Evolutionary conservation across 2,329 filamentous ascomycete species (phyloP).

Genomic region (Fonsecaea pugnacius): DNA sequence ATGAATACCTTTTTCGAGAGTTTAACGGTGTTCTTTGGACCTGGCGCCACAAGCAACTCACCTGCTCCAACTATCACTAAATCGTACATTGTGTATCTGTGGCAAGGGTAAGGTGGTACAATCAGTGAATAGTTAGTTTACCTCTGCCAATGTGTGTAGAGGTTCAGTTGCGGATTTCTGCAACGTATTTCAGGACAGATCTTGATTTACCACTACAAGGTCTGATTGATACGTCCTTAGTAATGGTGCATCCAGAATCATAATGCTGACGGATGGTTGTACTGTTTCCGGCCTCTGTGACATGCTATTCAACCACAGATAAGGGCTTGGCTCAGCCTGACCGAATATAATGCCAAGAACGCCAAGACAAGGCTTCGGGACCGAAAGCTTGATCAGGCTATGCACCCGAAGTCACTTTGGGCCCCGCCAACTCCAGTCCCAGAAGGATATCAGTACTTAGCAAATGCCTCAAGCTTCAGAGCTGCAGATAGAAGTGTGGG

Average conservation of each 20-base stretch:
- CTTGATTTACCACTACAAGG: neutral
- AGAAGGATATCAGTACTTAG: too few relatives aligned
- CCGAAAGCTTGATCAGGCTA: too few relatives aligned
- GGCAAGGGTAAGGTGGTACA: neutral
- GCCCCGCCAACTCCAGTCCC: too few relatives aligned
- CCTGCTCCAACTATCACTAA: constrained; percentile 24
- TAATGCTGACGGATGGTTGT: neutral
- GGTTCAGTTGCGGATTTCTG: neutral
- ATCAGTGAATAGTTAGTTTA: neutral
- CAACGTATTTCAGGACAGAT: neutral
- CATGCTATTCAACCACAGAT: too few relatives aligned
- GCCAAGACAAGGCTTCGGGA: too few relatives aligned
- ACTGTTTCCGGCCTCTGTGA: too few relatives aligned
- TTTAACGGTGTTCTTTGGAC: constrained; percentile 71
- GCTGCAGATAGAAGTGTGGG: too few relatives aligned
- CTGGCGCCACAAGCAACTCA: constrained; percentile 56
- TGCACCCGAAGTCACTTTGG: too few relatives aligned
- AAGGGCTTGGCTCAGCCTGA: too few relatives aligned
- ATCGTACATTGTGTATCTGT: constrained; percentile 5
- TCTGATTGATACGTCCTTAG: neutral
- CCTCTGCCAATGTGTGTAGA: neutral
- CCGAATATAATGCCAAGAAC: too few relatives aligned
- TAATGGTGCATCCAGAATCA: neutral
- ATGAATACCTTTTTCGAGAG: constrained; percentile 62
- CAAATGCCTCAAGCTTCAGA: too few relatives aligned